Evolutionary conservation across 768 basidiomycete species (phyloP).

Genomic region (Hemileccinum impolitum): DNA sequence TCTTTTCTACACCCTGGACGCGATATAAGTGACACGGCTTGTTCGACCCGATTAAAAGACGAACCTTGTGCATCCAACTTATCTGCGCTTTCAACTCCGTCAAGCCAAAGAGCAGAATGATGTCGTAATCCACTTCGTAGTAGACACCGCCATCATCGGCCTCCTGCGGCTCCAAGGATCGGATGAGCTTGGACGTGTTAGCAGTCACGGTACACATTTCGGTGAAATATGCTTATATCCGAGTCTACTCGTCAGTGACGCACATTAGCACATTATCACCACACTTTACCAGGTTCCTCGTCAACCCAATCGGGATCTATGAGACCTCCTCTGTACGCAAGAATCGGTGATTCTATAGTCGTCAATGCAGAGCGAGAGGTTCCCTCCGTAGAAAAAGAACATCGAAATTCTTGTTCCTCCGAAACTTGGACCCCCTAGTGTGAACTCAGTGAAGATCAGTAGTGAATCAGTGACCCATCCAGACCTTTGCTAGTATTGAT

Average conservation of each 20-base stretch:
- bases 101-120: slow-evolving; percentile 40
- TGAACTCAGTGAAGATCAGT: not conserved
- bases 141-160: not conserved
- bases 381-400: not conserved
- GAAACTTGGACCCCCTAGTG: slow-evolving; percentile 17
- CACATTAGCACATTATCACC: too few species aligned
- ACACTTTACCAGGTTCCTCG: slow-evolving; percentile 6
- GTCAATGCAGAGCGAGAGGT: not conserved
- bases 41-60: not conserved
- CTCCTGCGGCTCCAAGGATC: not conserved
- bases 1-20: not conserved
- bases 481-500: slow-evolving; percentile 36
- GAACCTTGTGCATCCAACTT: slow-evolving; percentile 35
- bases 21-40: not conserved
- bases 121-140: slow-evolving; percentile 18
- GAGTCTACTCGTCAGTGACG: not conserved
- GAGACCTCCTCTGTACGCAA: slow-evolving; percentile 15
- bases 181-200: slow-evolving; percentile 1
- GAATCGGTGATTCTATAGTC: not conserved
- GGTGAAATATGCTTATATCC: slow-evolving; percentile 4
- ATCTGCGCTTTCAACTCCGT: slow-evolving; percentile 46
- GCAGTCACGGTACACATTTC: slow-evolving; percentile 10
- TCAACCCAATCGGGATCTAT: slow-evolving; percentile 11
- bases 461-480: not conserved
- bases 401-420: slow-evolving; percentile 17